Conservation (phyloP, 2,329 filamentous ascomycete genomes). For the Diaporthe citriasiana region DNA sequence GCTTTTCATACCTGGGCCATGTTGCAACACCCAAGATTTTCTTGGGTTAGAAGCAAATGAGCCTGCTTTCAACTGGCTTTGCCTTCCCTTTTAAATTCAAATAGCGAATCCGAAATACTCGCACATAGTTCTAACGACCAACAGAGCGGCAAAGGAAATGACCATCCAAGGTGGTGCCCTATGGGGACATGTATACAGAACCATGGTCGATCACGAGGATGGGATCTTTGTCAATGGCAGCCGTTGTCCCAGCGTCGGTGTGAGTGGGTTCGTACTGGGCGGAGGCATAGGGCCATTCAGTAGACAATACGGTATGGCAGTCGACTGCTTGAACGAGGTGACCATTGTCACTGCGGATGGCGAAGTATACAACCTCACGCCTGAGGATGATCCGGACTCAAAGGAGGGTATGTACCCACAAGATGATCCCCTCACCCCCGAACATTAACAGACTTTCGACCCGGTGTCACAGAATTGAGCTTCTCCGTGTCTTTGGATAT, state of each 20-base stretch:
- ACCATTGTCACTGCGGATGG: slow-evolving; percentile 53
- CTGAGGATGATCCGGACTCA: slow-evolving; percentile 42
- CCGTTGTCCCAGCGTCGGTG: slow-evolving; percentile 53
- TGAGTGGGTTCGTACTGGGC: slow-evolving; percentile 56
- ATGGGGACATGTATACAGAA: slow-evolving; percentile 53
- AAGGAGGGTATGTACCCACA: slow-evolving; percentile 42
- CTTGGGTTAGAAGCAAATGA: no score
- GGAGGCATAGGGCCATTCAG: slow-evolving; percentile 55
- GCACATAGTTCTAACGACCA: not conserved
- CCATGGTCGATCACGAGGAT: slow-evolving; percentile 46
- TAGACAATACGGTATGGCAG: slow-evolving; percentile 53
- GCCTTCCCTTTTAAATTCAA: no score
- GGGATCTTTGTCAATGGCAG: slow-evolving; percentile 50
- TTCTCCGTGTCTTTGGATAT: not conserved
- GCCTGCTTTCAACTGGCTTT: not conserved
- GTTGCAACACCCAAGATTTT: no score
- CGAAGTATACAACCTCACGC: slow-evolving; percentile 43
- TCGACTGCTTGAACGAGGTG: slow-evolving; percentile 53
- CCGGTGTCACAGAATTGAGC: no score
- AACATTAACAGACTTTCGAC: not conserved
- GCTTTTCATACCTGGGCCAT: not conserved
- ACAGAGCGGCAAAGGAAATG: slow-evolving; percentile 34
- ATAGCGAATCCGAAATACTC: no score
- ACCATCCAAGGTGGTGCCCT: slow-evolving; percentile 48
- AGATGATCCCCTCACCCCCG: no score